Evolutionary conservation across 2,329 filamentous ascomycete genomes (phyloP), one percentile per base, ranked within the genome.

Genomic region (Cladophialophora bantiana): DNA sequence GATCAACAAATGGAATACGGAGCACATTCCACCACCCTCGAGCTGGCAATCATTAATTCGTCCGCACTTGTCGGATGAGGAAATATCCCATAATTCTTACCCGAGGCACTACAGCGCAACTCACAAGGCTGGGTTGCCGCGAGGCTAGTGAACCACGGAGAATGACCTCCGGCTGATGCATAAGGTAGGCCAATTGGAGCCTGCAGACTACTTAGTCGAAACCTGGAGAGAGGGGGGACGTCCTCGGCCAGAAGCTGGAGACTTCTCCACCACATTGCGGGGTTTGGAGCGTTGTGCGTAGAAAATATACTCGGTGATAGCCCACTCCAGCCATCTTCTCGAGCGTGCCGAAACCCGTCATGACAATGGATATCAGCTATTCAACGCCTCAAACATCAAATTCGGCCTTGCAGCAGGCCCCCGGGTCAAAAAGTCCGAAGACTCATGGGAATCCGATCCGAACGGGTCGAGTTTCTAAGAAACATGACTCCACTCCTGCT

Each of bases 211-310:
- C 7, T 26, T 26, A 50, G 7, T 50, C 18, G 20, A 20, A 48
- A 18, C 45, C 45, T 50, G 45, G 45, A 50, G 45, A 50, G 18
- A 20, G 7, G 45, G 45, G 38, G 18, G 45, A 26, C 5, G 45
- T 20, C 45, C 45, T 50, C 45, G 45, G 45, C 45, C 45, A 50
- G 45, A 50, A 50, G 18, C 45, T 50, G 45, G 45, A 50, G 45
- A 50, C 18, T 50, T 50, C 45, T 50, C 45, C 45, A 20, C 18
- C 18, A 26, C 9, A 26, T 50, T 50, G 45, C 18, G 45, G 45
- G 45, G 45, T 50, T 50, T 50, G 45, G 10, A 7, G 7, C 4
- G 15, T 12, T 10, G 45, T 26, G 45, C 45, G 2, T 12, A 20
- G n/a, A 26, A 26, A 50, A 50, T 50, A 50, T 50, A 50, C 45